A percentile compares a stretch with the other conserved stretches of the same genome.
Evolutionary conservation across 345 rosid genomes (phyloP).

Genomic region (Mercurialis annua): DNA sequence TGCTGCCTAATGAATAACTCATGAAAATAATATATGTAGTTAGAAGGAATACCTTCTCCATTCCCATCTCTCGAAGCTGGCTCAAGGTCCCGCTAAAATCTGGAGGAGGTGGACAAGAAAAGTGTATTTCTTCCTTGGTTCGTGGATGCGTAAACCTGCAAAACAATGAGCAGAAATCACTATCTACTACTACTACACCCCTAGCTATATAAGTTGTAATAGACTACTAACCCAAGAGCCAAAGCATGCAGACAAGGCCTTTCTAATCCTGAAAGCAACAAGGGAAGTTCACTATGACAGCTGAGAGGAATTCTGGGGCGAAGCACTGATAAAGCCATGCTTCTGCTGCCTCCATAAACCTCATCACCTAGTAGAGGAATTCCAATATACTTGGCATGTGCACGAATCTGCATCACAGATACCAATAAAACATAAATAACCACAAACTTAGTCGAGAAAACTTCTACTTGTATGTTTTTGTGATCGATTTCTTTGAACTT

Average conservation of each 20-base stretch:
- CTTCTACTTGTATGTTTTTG: no score
- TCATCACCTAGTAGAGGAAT: slow-evolving; percentile 83
- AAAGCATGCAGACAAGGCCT: slow-evolving; percentile 94
- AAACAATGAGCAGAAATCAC: slow-evolving; percentile 12
- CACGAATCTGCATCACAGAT: slow-evolving; percentile 64
- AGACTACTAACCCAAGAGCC: slow-evolving; percentile 68
- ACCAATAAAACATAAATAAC: background rate
- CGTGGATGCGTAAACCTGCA: slow-evolving; percentile 74
- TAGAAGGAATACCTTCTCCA: slow-evolving; percentile 40
- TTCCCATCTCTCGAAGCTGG: slow-evolving; percentile 56
- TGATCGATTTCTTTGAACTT: no score
- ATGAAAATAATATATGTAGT: background rate
- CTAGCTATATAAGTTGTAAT: slow-evolving; percentile 24
- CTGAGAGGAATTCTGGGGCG: slow-evolving; percentile 46
- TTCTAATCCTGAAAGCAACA: slow-evolving; percentile 56
- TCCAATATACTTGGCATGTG: slow-evolving; percentile 84
- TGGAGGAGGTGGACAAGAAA: slow-evolving; percentile 71
- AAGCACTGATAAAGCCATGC: slow-evolving; percentile 73
- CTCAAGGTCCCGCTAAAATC: slow-evolving; percentile 59
- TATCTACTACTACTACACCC: background rate
- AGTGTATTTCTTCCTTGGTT: slow-evolving; percentile 49
- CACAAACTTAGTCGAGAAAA: no score
- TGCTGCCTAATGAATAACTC: background rate
- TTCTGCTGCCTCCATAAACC: slow-evolving; percentile 79
- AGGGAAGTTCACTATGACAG: slow-evolving; percentile 38